phyloP scores from a whole-genome alignment of 2,329 filamentous ascomycete genomes.

The Macrophomina pseudophaseolina region DNA sequence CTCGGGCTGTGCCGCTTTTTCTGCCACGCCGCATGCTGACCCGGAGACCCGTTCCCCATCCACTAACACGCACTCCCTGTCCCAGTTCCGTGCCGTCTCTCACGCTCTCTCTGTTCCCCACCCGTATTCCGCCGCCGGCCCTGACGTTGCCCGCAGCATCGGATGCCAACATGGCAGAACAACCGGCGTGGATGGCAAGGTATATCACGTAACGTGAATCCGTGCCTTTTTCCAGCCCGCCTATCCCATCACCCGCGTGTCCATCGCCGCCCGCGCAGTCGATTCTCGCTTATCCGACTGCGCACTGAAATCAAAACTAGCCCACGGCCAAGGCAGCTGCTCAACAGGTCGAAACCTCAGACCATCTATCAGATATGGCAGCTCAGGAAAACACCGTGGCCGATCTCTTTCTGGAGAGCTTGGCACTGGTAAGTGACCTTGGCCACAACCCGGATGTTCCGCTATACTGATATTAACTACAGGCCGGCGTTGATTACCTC shows the following conservation, averaged over 20 bases:
- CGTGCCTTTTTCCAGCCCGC: background rate
- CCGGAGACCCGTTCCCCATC: background rate
- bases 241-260: too few species aligned
- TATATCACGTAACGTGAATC: constrained; percentile 6
- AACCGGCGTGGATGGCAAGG: background rate
- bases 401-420: constrained; percentile 10
- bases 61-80: background rate
- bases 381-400: background rate
- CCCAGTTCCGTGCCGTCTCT: background rate
- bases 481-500: constrained; percentile 15
- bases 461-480: background rate
- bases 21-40: constrained; percentile 1
- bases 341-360: background rate
- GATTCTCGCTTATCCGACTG: background rate
- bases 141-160: background rate
- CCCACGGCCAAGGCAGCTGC: too few species aligned
- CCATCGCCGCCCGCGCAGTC: background rate
- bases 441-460: background rate
- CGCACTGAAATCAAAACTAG: background rate
- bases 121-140: background rate
- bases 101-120: background rate
- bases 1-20: background rate
- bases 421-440: background rate
- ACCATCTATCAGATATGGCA: background rate
- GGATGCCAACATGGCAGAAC: background rate